Base-by-base conservation (phyloP, 495 filamentous ascomycete species). In the Aspergillus kassunensis region DNA sequence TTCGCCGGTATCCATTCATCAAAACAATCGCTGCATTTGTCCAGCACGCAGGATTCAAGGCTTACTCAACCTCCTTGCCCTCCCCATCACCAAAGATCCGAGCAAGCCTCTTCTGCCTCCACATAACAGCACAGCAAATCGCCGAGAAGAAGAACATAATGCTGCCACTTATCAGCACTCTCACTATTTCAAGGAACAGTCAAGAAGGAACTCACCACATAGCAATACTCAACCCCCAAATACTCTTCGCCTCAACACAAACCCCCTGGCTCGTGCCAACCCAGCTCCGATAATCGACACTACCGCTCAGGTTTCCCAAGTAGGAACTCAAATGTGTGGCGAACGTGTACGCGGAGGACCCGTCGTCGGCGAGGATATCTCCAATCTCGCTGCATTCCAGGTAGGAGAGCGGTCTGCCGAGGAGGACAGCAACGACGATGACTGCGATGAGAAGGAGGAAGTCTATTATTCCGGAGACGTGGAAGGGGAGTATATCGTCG, bases 211-310 rank as follows among this genome's bases (percentile, higher is more conserved):
- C 76, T 57, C 57, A 85, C 82, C 81, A 92, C 29, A 92, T 74
- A 6, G 87, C 85, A 73, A 96, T 95, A 68, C 80, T 79, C 49
- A 96, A 67, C 15, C 90, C 92, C 92, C 90, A 96, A 54, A 91
- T 83, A 10, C 86, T 81, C 75, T 96, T 96, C 68, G 87, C 86
- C 76, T 93, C 84, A 57, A 80, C 82, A 73, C 92, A 96, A 51
- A 88, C 86, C 13, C 78, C 65, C 71, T 83, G 84, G 46, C 79
- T 85, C 11, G 76, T 74, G 24, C 83, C 76, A 56, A 88, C 77
- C 83, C 83, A 87, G 54, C 76, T 64, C 55, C 56, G 58, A 62
- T 86, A 84, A 19, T 77, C 72, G 20, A 86, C 66, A 23, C 48
- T 59, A 9, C 74, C 72, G 11, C 63, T 71, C n/a, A 75, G 55